Conservation (phyloP, 495 filamentous ascomycete genomes). For the Neurospora sp. region DNA sequence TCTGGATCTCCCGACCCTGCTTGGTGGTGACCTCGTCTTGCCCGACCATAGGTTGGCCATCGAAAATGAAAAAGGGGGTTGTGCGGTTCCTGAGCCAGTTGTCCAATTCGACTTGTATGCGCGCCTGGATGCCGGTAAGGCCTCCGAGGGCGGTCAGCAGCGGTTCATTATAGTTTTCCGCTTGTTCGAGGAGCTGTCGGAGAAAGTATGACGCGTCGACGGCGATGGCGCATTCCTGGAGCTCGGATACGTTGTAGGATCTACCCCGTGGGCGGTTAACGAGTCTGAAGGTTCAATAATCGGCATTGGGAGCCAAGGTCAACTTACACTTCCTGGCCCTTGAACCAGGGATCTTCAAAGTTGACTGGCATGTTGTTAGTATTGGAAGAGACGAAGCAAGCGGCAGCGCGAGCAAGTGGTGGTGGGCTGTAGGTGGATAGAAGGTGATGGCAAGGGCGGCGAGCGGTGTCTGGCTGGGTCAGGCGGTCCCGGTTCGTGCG, state of each 20-base stretch:
- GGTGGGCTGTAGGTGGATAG: background rate
- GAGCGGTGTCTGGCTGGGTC: background rate
- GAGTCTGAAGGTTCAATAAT: background rate
- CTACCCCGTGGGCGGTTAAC: slow-evolving; percentile 15
- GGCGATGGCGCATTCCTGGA: slow-evolving; percentile 64
- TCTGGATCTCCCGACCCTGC: slow-evolving; percentile 37
- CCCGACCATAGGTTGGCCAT: slow-evolving; percentile 67
- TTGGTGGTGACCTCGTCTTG: slow-evolving; percentile 46
- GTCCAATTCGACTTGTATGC: slow-evolving; percentile 65
- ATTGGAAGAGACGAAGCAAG: background rate
- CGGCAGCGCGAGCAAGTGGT: slow-evolving; percentile 15
- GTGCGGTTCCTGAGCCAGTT: slow-evolving; percentile 54
- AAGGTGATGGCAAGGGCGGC: background rate
- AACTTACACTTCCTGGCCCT: slow-evolving; percentile 33
- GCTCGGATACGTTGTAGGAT: slow-evolving; percentile 27
- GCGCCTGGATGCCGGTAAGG: slow-evolving; percentile 61
- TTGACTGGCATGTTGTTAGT: slow-evolving; percentile 20
- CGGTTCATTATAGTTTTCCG: slow-evolving; percentile 63
- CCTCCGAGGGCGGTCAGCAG: slow-evolving; percentile 85
- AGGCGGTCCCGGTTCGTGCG: background rate
- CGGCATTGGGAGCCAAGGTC: background rate
- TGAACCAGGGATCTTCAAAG: slow-evolving; percentile 36
- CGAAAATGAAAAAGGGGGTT: slow-evolving; percentile 76
- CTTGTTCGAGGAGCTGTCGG: slow-evolving; percentile 53
- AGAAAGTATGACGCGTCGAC: slow-evolving; percentile 91